A percentile compares a stretch with the other conserved stretches of the same genome.
Evolutionary conservation across 2,329 filamentous ascomycete genomes (phyloP).

Genomic region (Aplosporella prunicola): DNA sequence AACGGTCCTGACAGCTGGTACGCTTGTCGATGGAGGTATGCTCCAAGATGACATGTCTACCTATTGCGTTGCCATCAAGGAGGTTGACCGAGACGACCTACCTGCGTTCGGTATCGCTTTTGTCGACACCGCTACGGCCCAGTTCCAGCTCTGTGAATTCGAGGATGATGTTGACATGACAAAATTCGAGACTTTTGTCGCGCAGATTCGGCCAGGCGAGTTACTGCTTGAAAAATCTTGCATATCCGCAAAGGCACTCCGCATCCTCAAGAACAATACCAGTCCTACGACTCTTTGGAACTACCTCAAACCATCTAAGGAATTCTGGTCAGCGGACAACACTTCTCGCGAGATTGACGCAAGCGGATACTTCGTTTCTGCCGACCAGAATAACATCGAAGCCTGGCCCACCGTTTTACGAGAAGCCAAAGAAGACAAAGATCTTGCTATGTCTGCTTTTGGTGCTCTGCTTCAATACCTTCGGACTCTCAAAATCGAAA

Average conservation of each 20-base stretch:
- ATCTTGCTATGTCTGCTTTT: constrained; percentile 79
- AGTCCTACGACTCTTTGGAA: constrained; percentile 93
- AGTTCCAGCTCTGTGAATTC: constrained; percentile 90
- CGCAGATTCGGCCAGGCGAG: constrained; percentile 82
- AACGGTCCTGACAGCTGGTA: constrained; percentile 84
- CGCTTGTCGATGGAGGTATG: constrained; percentile 92
- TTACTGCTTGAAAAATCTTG: constrained; percentile 74
- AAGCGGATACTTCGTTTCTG: constrained; percentile 65
- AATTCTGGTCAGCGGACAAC: constrained; percentile 84
- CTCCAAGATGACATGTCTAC: constrained; percentile 96
- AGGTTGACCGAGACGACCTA: constrained; percentile 54
- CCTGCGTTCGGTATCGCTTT: constrained; percentile 89
- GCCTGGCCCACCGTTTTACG: constrained; percentile 71
- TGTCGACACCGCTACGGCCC: constrained; percentile 89
- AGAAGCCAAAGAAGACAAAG: constrained; percentile 60
- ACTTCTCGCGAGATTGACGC: constrained; percentile 72
- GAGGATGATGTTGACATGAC: constrained; percentile 87
- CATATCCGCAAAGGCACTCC: constrained; percentile 77
- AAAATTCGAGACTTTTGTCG: constrained; percentile 93
- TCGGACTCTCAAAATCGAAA: constrained; percentile 73
- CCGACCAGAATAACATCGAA: constrained; percentile 48
- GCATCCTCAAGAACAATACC: constrained; percentile 94
- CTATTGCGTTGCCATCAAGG: constrained; percentile 89
- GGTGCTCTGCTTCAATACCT: constrained; percentile 86
- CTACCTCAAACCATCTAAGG: constrained; percentile 70